Evolutionary conservation across 2,329 filamentous ascomycete genomes (phyloP).

Genomic region (Nemania bipapillata): DNA sequence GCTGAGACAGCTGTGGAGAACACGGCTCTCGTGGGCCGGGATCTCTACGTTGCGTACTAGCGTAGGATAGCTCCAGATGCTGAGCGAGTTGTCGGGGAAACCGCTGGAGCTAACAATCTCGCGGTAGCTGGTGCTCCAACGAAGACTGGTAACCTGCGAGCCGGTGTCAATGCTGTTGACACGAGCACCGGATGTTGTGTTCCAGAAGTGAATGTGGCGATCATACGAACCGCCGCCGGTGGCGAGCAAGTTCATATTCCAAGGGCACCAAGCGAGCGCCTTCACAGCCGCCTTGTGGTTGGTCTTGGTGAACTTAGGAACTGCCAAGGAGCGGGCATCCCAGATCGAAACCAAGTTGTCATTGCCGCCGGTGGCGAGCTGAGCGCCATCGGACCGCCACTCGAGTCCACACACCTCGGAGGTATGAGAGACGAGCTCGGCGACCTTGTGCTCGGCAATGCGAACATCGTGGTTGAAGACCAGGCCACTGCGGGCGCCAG

Average conservation of each 20-base stretch:
- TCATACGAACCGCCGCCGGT: slow-evolving; percentile 97
- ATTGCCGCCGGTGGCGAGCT: slow-evolving; percentile 96
- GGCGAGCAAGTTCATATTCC: slow-evolving; percentile 96
- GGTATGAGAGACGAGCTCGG: slow-evolving; percentile 95
- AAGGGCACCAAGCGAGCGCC: slow-evolving; percentile 97
- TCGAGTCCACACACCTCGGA: slow-evolving; percentile 98
- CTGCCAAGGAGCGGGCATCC: slow-evolving; percentile 91
- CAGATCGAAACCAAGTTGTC: slow-evolving; percentile 99
- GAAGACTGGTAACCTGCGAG: slow-evolving; percentile 93
- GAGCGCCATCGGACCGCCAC: slow-evolving; percentile 95
- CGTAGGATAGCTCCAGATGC: slow-evolving; percentile 98
- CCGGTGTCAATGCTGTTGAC: slow-evolving; percentile 99
- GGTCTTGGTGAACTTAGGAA: slow-evolving; percentile 99
- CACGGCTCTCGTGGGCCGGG: slow-evolving; percentile 94
- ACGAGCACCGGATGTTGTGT: slow-evolving; percentile 94
- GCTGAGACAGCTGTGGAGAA: slow-evolving; percentile 95
- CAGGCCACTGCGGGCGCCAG: slow-evolving; percentile 90
- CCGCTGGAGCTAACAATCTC: slow-evolving; percentile 98
- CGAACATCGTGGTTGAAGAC: slow-evolving; percentile 99
- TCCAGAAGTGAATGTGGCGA: slow-evolving; percentile 99
- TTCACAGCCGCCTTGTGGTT: slow-evolving; percentile 99
- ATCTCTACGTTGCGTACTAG: slow-evolving; percentile 98
- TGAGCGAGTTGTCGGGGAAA: slow-evolving; percentile 98
- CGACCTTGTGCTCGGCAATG: slow-evolving; percentile 96
- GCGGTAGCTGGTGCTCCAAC: slow-evolving; percentile 96